phyloP scores from a whole-genome alignment of 2,329 filamentous ascomycete genomes.

The Neoscytalidium dimidiatum region DNA sequence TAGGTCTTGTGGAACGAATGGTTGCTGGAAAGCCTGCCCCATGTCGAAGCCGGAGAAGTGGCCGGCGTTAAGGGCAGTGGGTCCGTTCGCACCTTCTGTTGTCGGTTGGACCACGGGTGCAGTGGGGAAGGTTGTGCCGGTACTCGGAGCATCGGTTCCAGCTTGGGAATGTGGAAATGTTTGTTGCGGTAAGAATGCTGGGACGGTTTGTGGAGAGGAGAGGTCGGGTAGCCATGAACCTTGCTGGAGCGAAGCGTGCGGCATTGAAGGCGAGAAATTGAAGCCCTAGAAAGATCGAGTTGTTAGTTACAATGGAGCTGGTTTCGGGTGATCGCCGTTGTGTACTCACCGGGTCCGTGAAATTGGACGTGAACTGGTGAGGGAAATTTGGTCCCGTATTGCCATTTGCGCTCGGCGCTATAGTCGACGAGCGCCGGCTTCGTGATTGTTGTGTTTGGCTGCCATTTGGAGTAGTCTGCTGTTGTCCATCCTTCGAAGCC shows the following conservation, averaged over 20 bases:
- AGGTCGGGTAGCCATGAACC: constrained; percentile 18
- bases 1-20: constrained; percentile 86
- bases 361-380: constrained; percentile 1
- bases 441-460: constrained; percentile 32
- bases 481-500: constrained; percentile 30
- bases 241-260: constrained; percentile 37
- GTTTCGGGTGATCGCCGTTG: neutral
- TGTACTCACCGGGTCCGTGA: constrained; percentile 10
- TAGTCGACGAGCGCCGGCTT: constrained; percentile 21
- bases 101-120: neutral
- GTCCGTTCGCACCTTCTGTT: neutral
- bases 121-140: neutral
- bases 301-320: neutral
- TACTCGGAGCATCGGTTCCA: neutral
- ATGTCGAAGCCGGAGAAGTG: constrained; percentile 4
- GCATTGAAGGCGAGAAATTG: constrained; percentile 43
- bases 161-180: constrained; percentile 4
- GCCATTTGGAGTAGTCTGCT: constrained; percentile 22
- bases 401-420: neutral
- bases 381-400: neutral
- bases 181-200: constrained; percentile 9
- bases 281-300: constrained; percentile 28
- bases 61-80: constrained; percentile 8
- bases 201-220: neutral
- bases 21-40: constrained; percentile 67